Evolutionary conservation across 2,329 filamentous ascomycete species (phyloP), one percentile per base, ranked within the genome.

Genomic region (Fusarium buxicola): DNA sequence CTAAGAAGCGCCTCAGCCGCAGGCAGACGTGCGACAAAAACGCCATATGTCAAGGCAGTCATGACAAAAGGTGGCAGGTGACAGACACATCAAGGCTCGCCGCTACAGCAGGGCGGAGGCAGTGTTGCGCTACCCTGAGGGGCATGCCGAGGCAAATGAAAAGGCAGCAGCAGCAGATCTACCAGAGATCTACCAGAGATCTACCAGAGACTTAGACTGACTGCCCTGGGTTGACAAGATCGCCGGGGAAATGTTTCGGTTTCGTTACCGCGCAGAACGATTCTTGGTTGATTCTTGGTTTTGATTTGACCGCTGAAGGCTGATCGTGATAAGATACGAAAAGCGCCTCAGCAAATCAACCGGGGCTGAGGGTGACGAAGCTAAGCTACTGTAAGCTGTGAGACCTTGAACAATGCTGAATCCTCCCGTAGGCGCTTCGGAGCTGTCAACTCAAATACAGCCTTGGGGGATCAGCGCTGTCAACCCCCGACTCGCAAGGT

Each of bases 101-200:
- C 57, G 53, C 58, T 55, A 7, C 49, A 32, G 30, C 36, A 27
- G 53, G 62, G 62, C 62, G 62, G 35, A 58, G 62, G 62, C 61
- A 59, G 21, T 55, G 61, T 34, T 31, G 40, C 28, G 21, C 27
- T 40, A 16, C 39, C 11, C 18, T 24, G 40, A 55, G n/a, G n/a
- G n/a, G n/a, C n/a, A 34, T 27, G 32, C 40, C 25, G 30, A 9
- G 25, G 18, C 25, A 34, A 15, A 21, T 35, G 28, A 15, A 24
- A 18, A 30, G 21, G 11, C 9, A 5, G 28, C 34, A 34, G 44
- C 40, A 25, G 32, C n/a, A 36, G 3, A 10, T n/a, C n/a, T n/a
- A n/a, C n/a, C n/a, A n/a, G n/a, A n/a, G n/a, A n/a, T n/a, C n/a
- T n/a, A n/a, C n/a, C n/a, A n/a, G n/a, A n/a, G n/a, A n/a, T n/a